Base-by-base conservation (phyloP, 805 yeast genomes). In the Blastobotrys robertii region DNA sequence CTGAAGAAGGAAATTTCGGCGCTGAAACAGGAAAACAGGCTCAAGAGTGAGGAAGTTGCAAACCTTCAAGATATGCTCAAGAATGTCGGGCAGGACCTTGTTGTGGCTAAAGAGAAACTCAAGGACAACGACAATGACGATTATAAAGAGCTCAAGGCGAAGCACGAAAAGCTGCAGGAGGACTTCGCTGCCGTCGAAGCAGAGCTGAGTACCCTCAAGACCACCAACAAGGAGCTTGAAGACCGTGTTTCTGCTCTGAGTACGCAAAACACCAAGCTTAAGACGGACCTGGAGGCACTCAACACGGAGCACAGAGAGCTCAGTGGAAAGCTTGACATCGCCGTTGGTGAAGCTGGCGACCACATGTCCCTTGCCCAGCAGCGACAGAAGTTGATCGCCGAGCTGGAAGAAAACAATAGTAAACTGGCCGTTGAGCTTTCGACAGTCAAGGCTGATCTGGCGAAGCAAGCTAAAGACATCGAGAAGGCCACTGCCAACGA, bases 1-100 rank as follows among this genome's bases (percentile, higher is more conserved):
- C 35, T n/a, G n/a, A 43, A 37, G 16, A 37, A 38, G 22, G 37
- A 42, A 19, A 19, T 19, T 6, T 19, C 25, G 6, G 30, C 46
- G 35, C 19, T 41, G 10, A 45, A 44, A 30, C 6, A 30, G 47
- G 13, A 30, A n/a, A 36, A 46, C 8, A 34, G 29, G 14, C 14
- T 41, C 22, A 43, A 47, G 28, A 14, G 44, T 32, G 83, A 76
- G 43, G 95, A 87, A 54, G 64, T 86, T 12, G 86, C 77, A 38
- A 71, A 68, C 41, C 67, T 83, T 41, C 74, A 79, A 53, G 96
- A 86, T 45, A 84, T 81, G 84, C 59, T 88, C 42, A 72, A 72
- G 49, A 77, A 74, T 44, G 70, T 87, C 22, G 96, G 96, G 1
- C 75, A 83, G 53, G 94, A 85, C 39, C 66, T 87, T 6, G 94